phyloP scores from a whole-genome alignment of 768 basidiomycete genomes.

The Pisolithus microcarpus region DNA sequence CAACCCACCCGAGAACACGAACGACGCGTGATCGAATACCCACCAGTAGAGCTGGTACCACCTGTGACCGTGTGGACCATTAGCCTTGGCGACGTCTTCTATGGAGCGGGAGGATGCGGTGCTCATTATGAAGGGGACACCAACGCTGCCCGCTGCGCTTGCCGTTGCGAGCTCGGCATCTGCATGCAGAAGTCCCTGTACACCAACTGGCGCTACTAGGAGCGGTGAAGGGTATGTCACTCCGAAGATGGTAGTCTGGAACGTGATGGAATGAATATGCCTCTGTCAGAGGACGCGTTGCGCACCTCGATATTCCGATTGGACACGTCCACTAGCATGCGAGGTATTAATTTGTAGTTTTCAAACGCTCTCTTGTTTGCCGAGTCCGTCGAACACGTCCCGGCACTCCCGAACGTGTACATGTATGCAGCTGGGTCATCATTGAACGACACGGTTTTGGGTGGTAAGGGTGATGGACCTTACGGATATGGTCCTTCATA shows the following conservation, averaged over 20 bases:
- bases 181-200: slow-evolving; percentile 64
- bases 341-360: slow-evolving; percentile 70
- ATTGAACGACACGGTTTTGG: background rate
- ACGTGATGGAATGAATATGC: background rate
- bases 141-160: slow-evolving; percentile 52
- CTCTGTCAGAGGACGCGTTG: background rate
- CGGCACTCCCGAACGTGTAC: slow-evolving; percentile 76
- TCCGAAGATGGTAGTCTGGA: slow-evolving; percentile 65
- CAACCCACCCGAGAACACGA: background rate
- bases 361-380: slow-evolving; percentile 60
- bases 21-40: slow-evolving; percentile 5
- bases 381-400: slow-evolving; percentile 56
- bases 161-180: slow-evolving; percentile 71
- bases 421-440: slow-evolving; percentile 50
- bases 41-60: slow-evolving; percentile 86
- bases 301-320: slow-evolving; percentile 53
- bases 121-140: slow-evolving; percentile 68
- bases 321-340: slow-evolving; percentile 63
- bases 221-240: slow-evolving; percentile 54
- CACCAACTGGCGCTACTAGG: slow-evolving; percentile 68
- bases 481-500: slow-evolving; percentile 51
- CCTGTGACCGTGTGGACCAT: slow-evolving; percentile 50
- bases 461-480: slow-evolving; percentile 7
- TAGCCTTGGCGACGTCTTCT: slow-evolving; percentile 71
- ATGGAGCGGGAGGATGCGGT: slow-evolving; percentile 67